A percentile compares a stretch with the other conserved stretches of the same genome.
phyloP scores from a whole-genome alignment of 805 yeast species.

The Hanseniaspora jakobsenii region DNA sequence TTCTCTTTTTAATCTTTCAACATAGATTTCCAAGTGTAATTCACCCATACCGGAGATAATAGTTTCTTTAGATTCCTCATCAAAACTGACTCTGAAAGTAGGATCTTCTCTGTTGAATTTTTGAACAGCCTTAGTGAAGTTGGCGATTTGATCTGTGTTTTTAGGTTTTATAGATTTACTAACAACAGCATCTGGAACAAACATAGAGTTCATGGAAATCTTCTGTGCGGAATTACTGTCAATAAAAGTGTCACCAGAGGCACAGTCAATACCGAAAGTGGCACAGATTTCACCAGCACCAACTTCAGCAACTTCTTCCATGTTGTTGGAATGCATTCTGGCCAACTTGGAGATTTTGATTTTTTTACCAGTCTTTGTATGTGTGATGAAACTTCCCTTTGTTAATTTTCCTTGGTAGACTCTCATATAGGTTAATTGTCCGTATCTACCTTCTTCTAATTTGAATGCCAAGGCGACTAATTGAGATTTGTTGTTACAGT shows the following conservation, averaged over 20 bases:
- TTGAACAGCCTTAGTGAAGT: conserved; percentile 92
- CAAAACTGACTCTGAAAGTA: conserved; percentile 86
- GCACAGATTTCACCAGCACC: conserved; percentile 99
- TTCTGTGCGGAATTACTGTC: conserved; percentile 51
- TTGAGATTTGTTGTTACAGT: conserved; percentile 63
- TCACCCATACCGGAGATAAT: conserved; percentile 95
- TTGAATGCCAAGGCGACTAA: conserved; percentile 97
- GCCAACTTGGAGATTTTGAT: conserved; percentile 88
- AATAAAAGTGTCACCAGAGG: conserved; percentile 96
- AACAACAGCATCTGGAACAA: conserved; percentile 96
- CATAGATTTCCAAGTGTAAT: conserved; percentile 90
- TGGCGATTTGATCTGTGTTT: conserved; percentile 68
- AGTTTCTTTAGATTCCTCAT: conserved; percentile 83
- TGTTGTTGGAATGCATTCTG: conserved; percentile 96
- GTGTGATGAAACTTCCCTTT: conserved; percentile 80
- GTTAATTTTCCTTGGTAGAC: conserved; percentile 91
- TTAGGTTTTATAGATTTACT: conserved; percentile 84
- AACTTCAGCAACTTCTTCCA: conserved; percentile 94
- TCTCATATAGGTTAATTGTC: conserved; percentile 92
- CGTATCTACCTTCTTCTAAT: conserved; percentile 95
- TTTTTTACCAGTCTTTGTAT: conserved; percentile 84
- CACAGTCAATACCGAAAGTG: conserved; percentile 96
- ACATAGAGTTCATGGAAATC: conserved; percentile 94
- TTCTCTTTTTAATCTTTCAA: conserved; percentile 96
- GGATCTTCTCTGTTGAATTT: conserved; percentile 99